Evolutionary conservation across 208 protist genomes (phyloP).

Genomic region (Trypanosoma avium): DNA sequence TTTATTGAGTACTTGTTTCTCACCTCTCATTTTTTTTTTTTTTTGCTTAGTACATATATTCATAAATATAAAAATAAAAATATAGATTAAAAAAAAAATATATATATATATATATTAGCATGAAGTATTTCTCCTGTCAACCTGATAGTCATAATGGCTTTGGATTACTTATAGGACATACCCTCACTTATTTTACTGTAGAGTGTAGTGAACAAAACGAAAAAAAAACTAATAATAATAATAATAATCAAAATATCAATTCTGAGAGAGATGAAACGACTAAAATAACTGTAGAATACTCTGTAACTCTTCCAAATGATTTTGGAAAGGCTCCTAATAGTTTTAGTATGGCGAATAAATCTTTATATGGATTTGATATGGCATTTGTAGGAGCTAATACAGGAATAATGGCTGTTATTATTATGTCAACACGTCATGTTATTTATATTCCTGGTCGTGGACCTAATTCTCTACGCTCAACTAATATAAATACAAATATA

Average conservation of each 20-base stretch:
- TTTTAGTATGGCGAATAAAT: conserved; percentile 76
- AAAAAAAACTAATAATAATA: background rate
- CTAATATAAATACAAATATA: conserved; percentile 15
- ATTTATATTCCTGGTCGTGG: conserved; percentile 48
- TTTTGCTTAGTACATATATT: conserved; percentile 5
- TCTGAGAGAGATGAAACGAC: background rate
- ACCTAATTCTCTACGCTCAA: conserved; percentile 33
- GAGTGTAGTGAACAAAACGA: conserved; percentile 40
- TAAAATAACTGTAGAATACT: conserved; percentile 39
- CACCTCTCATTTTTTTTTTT: conserved; percentile 2
- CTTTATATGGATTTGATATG: conserved; percentile 66
- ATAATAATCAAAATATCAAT: background rate
- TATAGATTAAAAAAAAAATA: background rate
- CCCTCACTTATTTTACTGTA: conserved; percentile 74
- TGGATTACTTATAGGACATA: conserved; percentile 59
- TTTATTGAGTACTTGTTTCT: background rate
- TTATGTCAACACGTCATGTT: conserved; percentile 35
- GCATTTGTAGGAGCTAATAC: conserved; percentile 58
- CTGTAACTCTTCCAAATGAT: conserved; percentile 47
- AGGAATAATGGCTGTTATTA: conserved; percentile 56
- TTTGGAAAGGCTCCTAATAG: conserved; percentile 53
- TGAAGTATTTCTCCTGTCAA: conserved; percentile 85
- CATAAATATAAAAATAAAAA: conserved; percentile 6
- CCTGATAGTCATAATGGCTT: conserved; percentile 87
- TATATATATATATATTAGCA: conserved; percentile 14